Conservation (phyloP, 2,329 filamentous ascomycete species). For the Diaporthe ilicicola region DNA sequence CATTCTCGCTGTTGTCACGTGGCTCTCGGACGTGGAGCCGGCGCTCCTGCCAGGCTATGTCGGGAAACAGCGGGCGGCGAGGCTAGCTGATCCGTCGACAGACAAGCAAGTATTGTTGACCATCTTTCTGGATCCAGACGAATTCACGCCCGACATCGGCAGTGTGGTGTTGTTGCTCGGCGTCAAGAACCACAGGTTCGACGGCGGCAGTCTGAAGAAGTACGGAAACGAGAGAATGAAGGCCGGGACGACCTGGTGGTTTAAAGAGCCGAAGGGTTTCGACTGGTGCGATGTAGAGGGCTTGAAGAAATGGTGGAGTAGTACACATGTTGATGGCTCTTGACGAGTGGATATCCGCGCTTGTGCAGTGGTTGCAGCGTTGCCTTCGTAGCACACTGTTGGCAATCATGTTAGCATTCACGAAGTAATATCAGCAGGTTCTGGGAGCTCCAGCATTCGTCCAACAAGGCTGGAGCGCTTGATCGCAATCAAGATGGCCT, state of each 20-base stretch:
- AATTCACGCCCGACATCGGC: constrained; percentile 56
- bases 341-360: neutral
- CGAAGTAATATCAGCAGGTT: neutral
- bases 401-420: neutral
- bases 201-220: constrained; percentile 54
- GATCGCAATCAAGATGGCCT: neutral
- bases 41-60: constrained; percentile 54
- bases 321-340: neutral
- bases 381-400: neutral
- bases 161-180: constrained; percentile 60
- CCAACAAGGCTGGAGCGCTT: neutral
- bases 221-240: constrained; percentile 48
- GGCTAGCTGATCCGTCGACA: constrained; percentile 61
- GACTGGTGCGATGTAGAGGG: constrained; percentile 59
- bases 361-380: neutral
- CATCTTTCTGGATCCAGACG: constrained; percentile 61
- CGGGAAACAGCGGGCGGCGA: constrained; percentile 57
- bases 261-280: constrained; percentile 55
- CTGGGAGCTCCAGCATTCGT: neutral
- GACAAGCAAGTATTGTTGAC: constrained; percentile 61
- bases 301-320: constrained; percentile 55
- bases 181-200: constrained; percentile 66
- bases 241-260: constrained; percentile 56
- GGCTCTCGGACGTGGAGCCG: constrained; percentile 57
- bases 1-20: constrained; percentile 58